phyloP scores from a whole-genome alignment of 2,329 filamentous ascomycete species.

The Parasarocladium wereldwijsianum region DNA sequence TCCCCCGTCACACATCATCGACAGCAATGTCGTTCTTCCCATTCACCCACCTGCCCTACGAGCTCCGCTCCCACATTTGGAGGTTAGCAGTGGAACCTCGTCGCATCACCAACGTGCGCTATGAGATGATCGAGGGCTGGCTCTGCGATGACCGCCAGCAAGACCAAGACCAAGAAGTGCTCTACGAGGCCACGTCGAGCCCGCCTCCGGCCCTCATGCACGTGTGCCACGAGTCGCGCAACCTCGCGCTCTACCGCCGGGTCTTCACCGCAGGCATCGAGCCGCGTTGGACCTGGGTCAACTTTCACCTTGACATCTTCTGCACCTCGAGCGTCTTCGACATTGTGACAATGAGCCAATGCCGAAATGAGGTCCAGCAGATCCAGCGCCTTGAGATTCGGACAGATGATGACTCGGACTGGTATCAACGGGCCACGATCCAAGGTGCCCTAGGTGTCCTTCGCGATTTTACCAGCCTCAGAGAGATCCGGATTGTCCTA shows the following conservation, averaged over 20 bases:
- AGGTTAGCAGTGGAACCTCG: slow-evolving; percentile 4
- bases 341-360: slow-evolving; percentile 4
- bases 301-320: slow-evolving; percentile 6
- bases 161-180: slow-evolving; percentile 2
- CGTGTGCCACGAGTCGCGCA: slow-evolving; percentile 5
- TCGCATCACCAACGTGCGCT: slow-evolving; percentile 3
- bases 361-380: slow-evolving; percentile 5
- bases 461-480: slow-evolving; percentile 3
- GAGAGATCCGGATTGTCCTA: slow-evolving; percentile 5
- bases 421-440: slow-evolving; percentile 4
- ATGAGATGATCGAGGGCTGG: slow-evolving; percentile 1
- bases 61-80: slow-evolving; percentile 6
- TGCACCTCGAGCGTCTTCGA: slow-evolving; percentile 3
- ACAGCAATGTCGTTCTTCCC: slow-evolving; percentile 3
- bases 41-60: slow-evolving; percentile 4
- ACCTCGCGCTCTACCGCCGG: slow-evolving; percentile 4
- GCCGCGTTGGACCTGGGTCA: slow-evolving; percentile 7
- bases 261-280: slow-evolving; percentile 5
- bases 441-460: slow-evolving; percentile 3
- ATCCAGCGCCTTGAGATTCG: slow-evolving; percentile 5
- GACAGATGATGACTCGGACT: slow-evolving; percentile 5
- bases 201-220: slow-evolving; percentile 4
- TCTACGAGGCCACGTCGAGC: slow-evolving; percentile 5
- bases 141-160: slow-evolving; percentile 3
- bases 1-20: no score